Evolutionary conservation across 179 eudicot species (phyloP).

Genomic region (Beta macrorhiza): DNA sequence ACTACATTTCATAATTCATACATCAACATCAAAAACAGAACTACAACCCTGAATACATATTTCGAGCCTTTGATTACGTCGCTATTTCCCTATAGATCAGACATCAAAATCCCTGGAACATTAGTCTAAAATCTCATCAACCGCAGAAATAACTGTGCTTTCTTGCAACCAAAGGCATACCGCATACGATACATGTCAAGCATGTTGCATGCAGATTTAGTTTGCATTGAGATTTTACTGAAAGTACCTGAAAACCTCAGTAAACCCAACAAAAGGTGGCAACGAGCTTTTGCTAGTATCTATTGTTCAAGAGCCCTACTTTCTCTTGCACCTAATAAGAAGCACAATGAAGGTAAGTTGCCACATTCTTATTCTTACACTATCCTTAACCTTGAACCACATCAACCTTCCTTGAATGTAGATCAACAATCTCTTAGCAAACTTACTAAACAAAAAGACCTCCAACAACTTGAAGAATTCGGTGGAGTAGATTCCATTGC

Average conservation of each 20-base stretch:
- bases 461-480: conserved; percentile 14
- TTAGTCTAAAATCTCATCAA: too few species aligned
- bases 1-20: too few species aligned
- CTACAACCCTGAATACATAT: too few species aligned
- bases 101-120: too few species aligned
- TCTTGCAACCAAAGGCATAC: too few species aligned
- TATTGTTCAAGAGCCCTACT: conserved; percentile 48
- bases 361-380: conserved; percentile 23
- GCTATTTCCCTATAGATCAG: too few species aligned
- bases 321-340: neutral
- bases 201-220: conserved; percentile 9
- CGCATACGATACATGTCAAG: neutral
- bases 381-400: conserved; percentile 23
- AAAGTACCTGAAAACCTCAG: conserved; percentile 20
- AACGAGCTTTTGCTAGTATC: conserved; percentile 39
- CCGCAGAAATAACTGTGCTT: too few species aligned
- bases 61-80: too few species aligned
- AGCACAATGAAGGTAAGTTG: neutral
- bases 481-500: conserved; percentile 33
- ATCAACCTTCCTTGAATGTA: conserved; percentile 20
- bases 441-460: conserved; percentile 26
- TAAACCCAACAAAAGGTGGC: conserved; percentile 45
- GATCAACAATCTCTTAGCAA: conserved; percentile 22
- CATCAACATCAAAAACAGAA: too few species aligned
- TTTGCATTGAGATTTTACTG: conserved; percentile 25